phyloP scores from a whole-genome alignment of 2,329 filamentous ascomycete genomes.

The Talaromyces sp. region DNA sequence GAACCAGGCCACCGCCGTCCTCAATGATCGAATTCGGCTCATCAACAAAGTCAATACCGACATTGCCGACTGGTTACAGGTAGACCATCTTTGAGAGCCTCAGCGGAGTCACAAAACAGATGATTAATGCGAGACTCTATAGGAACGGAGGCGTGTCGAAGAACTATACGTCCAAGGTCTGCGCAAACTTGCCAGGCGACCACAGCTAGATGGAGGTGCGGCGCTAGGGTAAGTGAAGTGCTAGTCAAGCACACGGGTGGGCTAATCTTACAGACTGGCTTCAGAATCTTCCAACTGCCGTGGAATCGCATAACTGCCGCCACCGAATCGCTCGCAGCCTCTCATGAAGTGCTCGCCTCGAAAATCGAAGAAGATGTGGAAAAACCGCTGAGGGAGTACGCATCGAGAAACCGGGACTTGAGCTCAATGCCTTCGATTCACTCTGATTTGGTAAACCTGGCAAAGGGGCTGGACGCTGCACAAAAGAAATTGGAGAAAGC shows the following conservation, averaged over 20 bases:
- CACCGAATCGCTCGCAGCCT: conserved; percentile 74
- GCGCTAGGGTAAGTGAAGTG: conserved; percentile 75
- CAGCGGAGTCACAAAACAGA: background rate
- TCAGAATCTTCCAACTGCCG: conserved; percentile 80
- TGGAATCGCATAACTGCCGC: conserved; percentile 85
- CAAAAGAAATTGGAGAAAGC: conserved; percentile 85
- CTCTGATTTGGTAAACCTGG: conserved; percentile 73
- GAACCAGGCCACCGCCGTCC: conserved; percentile 71
- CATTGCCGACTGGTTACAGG: conserved; percentile 95
- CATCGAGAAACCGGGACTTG: conserved; percentile 68
- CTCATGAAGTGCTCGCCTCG: conserved; percentile 74
- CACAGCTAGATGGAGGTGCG: conserved; percentile 68
- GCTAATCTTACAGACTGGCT: conserved; percentile 10
- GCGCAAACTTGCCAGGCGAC: conserved; percentile 72
- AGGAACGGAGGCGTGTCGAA: conserved; percentile 92
- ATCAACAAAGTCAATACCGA: conserved; percentile 83
- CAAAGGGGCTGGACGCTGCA: conserved; percentile 78
- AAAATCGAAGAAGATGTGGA: conserved; percentile 89
- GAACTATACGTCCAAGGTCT: conserved; percentile 82
- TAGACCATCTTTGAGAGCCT: conserved; percentile 47
- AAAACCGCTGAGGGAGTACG: conserved; percentile 72
- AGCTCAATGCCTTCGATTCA: conserved; percentile 77
- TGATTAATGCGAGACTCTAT: background rate
- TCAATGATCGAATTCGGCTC: conserved; percentile 83
- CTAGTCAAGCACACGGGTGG: background rate